Evolutionary conservation across 148 eudicot species (phyloP), one percentile per base, ranked within the genome.

Genomic region (Cornus suecica): DNA sequence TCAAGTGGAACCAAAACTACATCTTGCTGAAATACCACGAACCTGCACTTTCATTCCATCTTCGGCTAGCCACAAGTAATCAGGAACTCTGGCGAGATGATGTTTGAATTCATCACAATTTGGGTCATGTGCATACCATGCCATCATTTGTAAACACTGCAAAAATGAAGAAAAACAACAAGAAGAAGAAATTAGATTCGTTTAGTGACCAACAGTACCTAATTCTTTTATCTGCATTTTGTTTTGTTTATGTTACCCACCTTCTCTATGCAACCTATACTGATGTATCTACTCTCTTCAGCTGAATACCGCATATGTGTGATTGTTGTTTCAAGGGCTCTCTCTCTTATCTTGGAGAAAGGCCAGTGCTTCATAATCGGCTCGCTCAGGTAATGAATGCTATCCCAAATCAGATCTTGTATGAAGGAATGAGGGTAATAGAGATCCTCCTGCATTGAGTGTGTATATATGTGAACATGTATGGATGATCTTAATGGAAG

Each of bases 1-100:
- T n/a, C 14, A 13, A 41, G 56, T 37, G 23, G 10, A 25, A 20
- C 6, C 5, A 28, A 18, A 8, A 68, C 34, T 9, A 31, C 51
- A 8, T 32, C 32, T 26, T 28, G 45, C 58, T 54, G 34, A 32
- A 5, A 63, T 2, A 10, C 70, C 63, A 30, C 15, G 16, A 31
- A 73, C 73, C 81, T 78, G 81, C 82, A 74, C 63, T 65, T 79
- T 74, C 82, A 79, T 79, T 67, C 80, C 75, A 77, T 77, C 80
- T 71, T 77, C 80, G 23, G 80, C 75, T 18, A 77, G 25, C 80
- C 80, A 77, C 70, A 70, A 30, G 24, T 70, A 77, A 71, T 77
- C 75, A 65, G 80, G 64, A 52, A 71, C 64, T 64, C 70, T 29
- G 5, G 70, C 63, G 0, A 74, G 77, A 27, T 74, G 77, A 66